Evolutionary conservation across 164 flowering plant species (phyloP), one percentile per base, ranked within the genome.

Genomic region (Magnolia kwangsiensis): DNA sequence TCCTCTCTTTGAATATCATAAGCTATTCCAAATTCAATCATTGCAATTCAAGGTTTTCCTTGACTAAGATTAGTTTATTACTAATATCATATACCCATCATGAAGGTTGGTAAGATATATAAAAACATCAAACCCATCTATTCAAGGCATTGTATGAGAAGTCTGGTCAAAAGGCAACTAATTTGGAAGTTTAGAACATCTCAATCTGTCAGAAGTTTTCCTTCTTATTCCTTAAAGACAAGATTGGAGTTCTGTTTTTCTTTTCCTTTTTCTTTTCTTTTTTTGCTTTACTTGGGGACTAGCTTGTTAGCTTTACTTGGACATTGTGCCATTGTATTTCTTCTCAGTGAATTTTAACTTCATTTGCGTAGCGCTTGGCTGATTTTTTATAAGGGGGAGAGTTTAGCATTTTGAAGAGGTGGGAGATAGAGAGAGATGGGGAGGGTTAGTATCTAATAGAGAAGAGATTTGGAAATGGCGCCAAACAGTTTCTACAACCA

Each of bases 101-200:
- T 55, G 61, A 55, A 55, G 61, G 61, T 16, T 55, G 61, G 61
- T 11, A 16, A 55, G 61, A 11, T 16, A 55, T 16, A 55, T 11
- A 55, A 55, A 55, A 55, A 16, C 13, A 55, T 16, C 61, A 55
- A 55, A 16, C 61, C 13, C 13, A 11, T 55, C 61, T 10, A 55
- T 55, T 55, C 61, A 55, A 10, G 10, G 61, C 18, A 11, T 55
- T 7, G 16, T 55, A 16, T 55, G 61, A 10, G 61, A 37, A 37
- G 11, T 55, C 18, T 55, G 61, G 61, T 55, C 61, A 55, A 55
- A 55, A 55, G 61, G 61, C 13, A 55, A 20, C 29, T 65, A 37
- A 65, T 65, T 65, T 65, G 29, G 68, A 65, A 24, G 29, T 13
- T 24, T 65, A 23, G 37, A 65, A 65, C 68, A 65, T 65, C 68